Conservation (phyloP, 1,284 basidiomycete genomes). For the Fomes fomentarius region DNA sequence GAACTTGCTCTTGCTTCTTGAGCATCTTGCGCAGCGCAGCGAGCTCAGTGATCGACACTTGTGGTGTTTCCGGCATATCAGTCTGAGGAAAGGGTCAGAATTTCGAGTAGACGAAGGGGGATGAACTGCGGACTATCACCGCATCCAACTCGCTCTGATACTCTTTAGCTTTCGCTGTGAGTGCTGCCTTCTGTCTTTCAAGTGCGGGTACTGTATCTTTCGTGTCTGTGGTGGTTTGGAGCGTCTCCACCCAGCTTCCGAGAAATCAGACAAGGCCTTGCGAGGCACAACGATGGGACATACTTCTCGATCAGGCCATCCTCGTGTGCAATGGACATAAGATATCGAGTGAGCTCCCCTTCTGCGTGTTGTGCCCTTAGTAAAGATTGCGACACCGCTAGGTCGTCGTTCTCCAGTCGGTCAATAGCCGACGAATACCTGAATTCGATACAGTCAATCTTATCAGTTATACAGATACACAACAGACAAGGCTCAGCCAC, state of each 20-base stretch:
- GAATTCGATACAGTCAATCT: neutral
- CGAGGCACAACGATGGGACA: neutral
- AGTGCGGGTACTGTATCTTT: conserved; percentile 35
- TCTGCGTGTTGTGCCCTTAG: conserved; percentile 39
- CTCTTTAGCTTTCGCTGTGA: conserved; percentile 48
- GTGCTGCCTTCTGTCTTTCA: conserved; percentile 41
- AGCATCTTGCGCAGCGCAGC: conserved; percentile 41
- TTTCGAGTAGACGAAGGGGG: neutral
- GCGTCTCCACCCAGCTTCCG: conserved; percentile 40
- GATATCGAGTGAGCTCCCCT: conserved; percentile 39
- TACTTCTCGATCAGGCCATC: conserved; percentile 41
- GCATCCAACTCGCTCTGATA: conserved; percentile 43
- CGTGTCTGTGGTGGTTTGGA: conserved; percentile 31
- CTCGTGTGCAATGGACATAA: conserved; percentile 39
- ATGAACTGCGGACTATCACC: conserved; percentile 35
- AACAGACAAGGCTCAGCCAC: neutral
- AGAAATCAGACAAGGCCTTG: neutral
- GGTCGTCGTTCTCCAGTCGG: conserved; percentile 36
- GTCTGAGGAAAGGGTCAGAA: neutral
- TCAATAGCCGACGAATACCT: conserved; percentile 44
- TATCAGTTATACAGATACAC: neutral
- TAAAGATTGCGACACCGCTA: conserved; percentile 36
- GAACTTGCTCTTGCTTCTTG: conserved; percentile 36
- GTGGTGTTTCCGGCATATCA: conserved; percentile 33
- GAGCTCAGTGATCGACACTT: conserved; percentile 42